These are phyloP conservation scores for Phoenix roebelenii DNA, from an alignment of 176 grass and related monocot species.

Conservation along the genomic window DNA sequence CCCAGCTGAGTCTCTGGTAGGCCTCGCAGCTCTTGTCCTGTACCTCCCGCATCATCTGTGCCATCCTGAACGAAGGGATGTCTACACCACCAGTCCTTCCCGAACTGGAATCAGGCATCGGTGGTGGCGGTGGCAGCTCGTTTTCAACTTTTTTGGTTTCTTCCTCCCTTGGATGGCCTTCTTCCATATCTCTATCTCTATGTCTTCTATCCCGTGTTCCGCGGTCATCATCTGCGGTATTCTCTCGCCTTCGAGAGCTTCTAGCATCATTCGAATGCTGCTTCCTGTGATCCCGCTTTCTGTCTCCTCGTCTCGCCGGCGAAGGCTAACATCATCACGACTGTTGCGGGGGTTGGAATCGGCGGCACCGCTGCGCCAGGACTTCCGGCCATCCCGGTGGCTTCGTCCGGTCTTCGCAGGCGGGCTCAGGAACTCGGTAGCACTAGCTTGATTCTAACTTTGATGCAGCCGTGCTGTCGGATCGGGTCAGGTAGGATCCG, in stretches of 20 bases:
- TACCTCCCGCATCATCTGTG: slow-evolving; percentile 86
- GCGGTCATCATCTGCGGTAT: neutral
- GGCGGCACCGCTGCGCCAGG: neutral
- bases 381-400: neutral
- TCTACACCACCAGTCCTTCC: slow-evolving; percentile 82
- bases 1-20: slow-evolving; percentile 87
- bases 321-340: neutral
- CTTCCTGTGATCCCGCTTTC: neutral
- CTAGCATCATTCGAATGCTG: too few species aligned
- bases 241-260: neutral
- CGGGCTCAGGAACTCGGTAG: too few species aligned
- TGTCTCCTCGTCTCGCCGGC: neutral
- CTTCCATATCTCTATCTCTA: too few species aligned
- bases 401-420: neutral
- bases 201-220: too few species aligned
- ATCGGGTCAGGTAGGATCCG: too few species aligned
- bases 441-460: too few species aligned
- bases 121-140: slow-evolving; percentile 26
- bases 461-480: too few species aligned
- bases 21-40: slow-evolving; percentile 72
- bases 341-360: neutral
- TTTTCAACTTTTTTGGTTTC: slow-evolving; percentile 1
- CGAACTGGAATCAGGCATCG: slow-evolving; percentile 46
- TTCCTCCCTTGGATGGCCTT: too few species aligned
- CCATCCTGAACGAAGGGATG: slow-evolving; percentile 84